These are phyloP conservation scores for Durotheca rogersii DNA, from an alignment of 495 filamentous ascomycete species.

Conservation along the genomic window DNA sequence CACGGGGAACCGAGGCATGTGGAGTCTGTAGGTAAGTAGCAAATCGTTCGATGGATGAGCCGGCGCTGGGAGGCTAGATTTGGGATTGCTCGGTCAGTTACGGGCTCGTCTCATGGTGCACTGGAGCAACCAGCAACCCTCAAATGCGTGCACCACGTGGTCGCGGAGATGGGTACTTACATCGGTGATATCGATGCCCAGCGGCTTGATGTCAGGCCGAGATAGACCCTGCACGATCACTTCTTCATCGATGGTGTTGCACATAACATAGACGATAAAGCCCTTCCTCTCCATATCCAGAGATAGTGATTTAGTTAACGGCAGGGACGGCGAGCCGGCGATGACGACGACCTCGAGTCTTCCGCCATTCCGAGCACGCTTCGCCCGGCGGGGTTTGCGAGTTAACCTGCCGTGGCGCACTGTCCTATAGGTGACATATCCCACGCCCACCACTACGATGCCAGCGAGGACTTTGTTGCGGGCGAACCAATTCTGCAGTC, in stretches of 20 bases:
- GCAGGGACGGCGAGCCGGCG: conserved; percentile 77
- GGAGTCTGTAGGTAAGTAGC: conserved; percentile 66
- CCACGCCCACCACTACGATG: conserved; percentile 65
- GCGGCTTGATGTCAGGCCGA: conserved; percentile 73
- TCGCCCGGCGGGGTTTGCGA: conserved; percentile 70
- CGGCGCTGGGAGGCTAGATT: conserved; percentile 47
- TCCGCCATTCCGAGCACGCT: conserved; percentile 76
- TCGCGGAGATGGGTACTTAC: conserved; percentile 41
- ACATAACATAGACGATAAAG: conserved; percentile 90
- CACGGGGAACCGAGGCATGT: conserved; percentile 68
- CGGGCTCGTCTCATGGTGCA: too few relatives aligned
- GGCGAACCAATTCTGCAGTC: conserved; percentile 59
- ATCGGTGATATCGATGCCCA: conserved; percentile 81
- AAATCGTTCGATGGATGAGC: conserved; percentile 65
- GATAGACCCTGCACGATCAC: conserved; percentile 70
- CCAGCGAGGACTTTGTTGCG: conserved; percentile 69
- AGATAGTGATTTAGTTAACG: conserved; percentile 75
- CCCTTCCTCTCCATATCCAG: conserved; percentile 86
- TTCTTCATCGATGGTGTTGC: conserved; percentile 78
- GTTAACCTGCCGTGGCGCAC: conserved; percentile 60
- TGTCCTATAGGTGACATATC: conserved; percentile 65
- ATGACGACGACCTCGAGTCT: conserved; percentile 87
- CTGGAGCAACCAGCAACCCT: too few relatives aligned
- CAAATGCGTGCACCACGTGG: too few relatives aligned
- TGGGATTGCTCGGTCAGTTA: too few relatives aligned